Evolutionary conservation across 2,329 filamentous ascomycete species (phyloP), one percentile per base, ranked within the genome.

Genomic region (Phialemoniopsis sp.): DNA sequence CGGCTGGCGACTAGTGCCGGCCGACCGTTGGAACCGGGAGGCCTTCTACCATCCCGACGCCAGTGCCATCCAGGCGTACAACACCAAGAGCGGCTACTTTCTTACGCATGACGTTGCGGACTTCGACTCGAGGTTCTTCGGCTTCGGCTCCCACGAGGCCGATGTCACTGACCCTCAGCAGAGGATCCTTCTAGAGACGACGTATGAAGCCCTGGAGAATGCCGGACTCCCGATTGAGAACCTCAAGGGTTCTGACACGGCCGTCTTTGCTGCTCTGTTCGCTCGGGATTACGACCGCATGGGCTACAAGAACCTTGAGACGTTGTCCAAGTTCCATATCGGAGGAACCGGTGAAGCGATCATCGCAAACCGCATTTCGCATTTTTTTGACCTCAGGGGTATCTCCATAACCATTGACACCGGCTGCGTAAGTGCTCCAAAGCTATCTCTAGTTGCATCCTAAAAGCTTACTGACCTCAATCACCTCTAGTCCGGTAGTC

Each of bases 321-420:
- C 46, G 10, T 36, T 40, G 7, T 47, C 50, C 14, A 46, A 44
- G 36, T 47, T 45, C 35, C 39, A 49, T 8, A 49, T 49, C 8
- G 63, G 62, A 0, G 64, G 64, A 36, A 58, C 48, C 2, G 51
- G 53, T 2, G 48, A 55, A 17, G 53, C 56, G 7, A 62, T 68
- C 36, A 38, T 63, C 15, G 56, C 64, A 0, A 69, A 68, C 42
- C 56, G 67, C 6, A 45, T 70, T 2, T 67, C 60, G 0, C 65
- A 66, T 41, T 62, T 59, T 37, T 67, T 64, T 34, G 58, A 71
- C 42, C 50, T 70, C 28, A 50, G 51, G n/a, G 66, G 68, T 0
- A 59, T 66, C 0, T 64, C 62, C 33, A 43, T 72, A 35, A 64
- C 63, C 0, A 45, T 71, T 1, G 67, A 72, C 40, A 72, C 70